Percentiles rank a stretch among this genome's conserved stretches.
Evolutionary conservation across 805 yeast species (phyloP).

Genomic region (Yamadazyma nakazawae): DNA sequence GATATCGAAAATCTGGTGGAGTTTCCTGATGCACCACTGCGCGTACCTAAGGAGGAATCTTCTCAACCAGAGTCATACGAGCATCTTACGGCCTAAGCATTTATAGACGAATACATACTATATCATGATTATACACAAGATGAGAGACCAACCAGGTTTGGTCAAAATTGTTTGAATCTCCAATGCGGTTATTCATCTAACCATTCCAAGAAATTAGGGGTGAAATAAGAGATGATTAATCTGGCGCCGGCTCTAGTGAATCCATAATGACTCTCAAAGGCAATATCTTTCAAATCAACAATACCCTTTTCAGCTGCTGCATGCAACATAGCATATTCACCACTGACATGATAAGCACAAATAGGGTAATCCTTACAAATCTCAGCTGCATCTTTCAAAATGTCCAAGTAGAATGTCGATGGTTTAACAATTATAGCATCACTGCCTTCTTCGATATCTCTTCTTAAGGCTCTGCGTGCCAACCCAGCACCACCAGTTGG

Average conservation of each 20-base stretch:
- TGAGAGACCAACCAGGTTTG: not conserved
- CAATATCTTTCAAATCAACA: constrained; percentile 76
- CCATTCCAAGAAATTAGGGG: constrained; percentile 97
- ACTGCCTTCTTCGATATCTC: constrained; percentile 91
- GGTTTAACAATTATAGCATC: constrained; percentile 97
- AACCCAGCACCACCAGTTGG: constrained; percentile 92
- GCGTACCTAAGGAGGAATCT: not conserved
- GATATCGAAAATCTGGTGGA: not conserved
- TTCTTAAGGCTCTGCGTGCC: constrained; percentile 83
- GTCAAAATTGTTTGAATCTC: too few relatives aligned
- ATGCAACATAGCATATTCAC: constrained; percentile 96
- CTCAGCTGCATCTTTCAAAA: constrained; percentile 82
- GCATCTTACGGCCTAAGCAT: not conserved
- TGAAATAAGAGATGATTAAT: constrained; percentile 83
- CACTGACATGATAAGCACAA: constrained; percentile 94
- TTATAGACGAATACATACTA: not conserved
- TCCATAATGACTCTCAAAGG: constrained; percentile 88
- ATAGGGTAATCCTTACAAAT: constrained; percentile 82
- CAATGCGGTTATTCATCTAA: constrained; percentile 27
- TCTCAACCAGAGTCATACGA: not conserved
- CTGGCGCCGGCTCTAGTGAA: constrained; percentile 95
- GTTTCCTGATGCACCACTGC: not conserved
- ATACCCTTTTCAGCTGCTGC: constrained; percentile 97
- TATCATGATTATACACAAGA: not conserved
- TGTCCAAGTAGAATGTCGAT: constrained; percentile 89